These are phyloP conservation scores for Phialocephala sp. DNA, from an alignment of 2,329 filamentous ascomycete genomes.

Conservation along the genomic window DNA sequence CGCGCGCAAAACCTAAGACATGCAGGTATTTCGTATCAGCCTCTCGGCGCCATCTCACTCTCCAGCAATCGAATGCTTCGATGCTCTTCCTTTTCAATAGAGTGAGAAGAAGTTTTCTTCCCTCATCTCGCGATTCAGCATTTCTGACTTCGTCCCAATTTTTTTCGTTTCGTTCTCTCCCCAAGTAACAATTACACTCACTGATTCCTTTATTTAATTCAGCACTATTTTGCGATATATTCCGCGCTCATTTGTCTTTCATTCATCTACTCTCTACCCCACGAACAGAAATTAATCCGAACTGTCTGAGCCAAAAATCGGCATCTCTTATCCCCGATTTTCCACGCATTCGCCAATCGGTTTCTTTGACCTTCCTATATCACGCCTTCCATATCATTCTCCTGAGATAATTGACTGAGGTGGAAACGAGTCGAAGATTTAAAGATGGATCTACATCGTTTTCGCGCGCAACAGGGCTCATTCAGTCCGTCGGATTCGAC, in stretches of 20 bases:
- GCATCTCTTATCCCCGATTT: neutral
- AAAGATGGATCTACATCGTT: slow-evolving; percentile 8
- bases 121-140: neutral
- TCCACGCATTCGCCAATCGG: too few species aligned
- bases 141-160: neutral
- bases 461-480: neutral
- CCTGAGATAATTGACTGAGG: neutral
- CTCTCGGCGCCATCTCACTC: neutral
- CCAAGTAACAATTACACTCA: neutral
- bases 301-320: neutral
- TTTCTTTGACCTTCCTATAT: neutral
- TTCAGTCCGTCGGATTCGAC: neutral
- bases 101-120: neutral
- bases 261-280: neutral
- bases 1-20: slow-evolving; percentile 12
- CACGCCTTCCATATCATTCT: neutral
- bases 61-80: neutral
- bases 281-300: neutral
- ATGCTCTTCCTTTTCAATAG: neutral
- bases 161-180: neutral
- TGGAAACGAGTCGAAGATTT: neutral
- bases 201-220: neutral
- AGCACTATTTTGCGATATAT: neutral
- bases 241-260: neutral
- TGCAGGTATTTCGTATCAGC: slow-evolving; percentile 6